Evolutionary conservation across 2,329 filamentous ascomycete species (phyloP).

Genomic region (Laburnicola sp.): DNA sequence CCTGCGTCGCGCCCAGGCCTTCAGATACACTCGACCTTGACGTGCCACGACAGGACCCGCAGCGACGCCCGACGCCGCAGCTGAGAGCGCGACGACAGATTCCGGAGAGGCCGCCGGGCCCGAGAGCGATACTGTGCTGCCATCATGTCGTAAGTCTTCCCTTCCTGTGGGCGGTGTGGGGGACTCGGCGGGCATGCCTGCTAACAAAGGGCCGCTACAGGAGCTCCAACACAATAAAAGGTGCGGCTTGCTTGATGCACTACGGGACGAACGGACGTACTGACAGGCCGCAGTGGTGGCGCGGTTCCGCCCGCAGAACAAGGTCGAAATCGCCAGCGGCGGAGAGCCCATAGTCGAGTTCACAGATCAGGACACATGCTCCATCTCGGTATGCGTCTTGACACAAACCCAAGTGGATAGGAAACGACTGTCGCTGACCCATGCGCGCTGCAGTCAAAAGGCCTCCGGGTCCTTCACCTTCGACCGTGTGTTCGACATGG

Average conservation of each 20-base stretch:
- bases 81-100: conserved; percentile 19
- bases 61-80: conserved; percentile 24
- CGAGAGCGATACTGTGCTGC: conserved; percentile 30
- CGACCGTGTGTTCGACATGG: conserved; percentile 96
- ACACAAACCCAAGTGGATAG: neutral
- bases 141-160: conserved; percentile 45
- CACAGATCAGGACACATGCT: conserved; percentile 84
- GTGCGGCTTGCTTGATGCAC: conserved; percentile 30
- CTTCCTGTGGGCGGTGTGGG: conserved; percentile 8
- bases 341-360: conserved; percentile 92
- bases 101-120: conserved; percentile 41
- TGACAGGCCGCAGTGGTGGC: conserved; percentile 72
- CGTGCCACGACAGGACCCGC: conserved; percentile 39
- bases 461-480: conserved; percentile 84
- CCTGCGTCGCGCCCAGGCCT: conserved; percentile 31
- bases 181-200: conserved; percentile 34
- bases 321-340: conserved; percentile 84
- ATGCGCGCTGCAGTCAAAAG: conserved; percentile 67
- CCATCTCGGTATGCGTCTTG: conserved; percentile 68
- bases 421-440: conserved; percentile 17
- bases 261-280: conserved; percentile 9
- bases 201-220: conserved; percentile 46
- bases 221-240: conserved; percentile 53
- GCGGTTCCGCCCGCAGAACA: conserved; percentile 97
- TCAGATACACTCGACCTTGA: conserved; percentile 22